Evolutionary conservation across 768 basidiomycete genomes (phyloP), one percentile per base, ranked within the genome.

Genomic region (Psilocybe sp.): DNA sequence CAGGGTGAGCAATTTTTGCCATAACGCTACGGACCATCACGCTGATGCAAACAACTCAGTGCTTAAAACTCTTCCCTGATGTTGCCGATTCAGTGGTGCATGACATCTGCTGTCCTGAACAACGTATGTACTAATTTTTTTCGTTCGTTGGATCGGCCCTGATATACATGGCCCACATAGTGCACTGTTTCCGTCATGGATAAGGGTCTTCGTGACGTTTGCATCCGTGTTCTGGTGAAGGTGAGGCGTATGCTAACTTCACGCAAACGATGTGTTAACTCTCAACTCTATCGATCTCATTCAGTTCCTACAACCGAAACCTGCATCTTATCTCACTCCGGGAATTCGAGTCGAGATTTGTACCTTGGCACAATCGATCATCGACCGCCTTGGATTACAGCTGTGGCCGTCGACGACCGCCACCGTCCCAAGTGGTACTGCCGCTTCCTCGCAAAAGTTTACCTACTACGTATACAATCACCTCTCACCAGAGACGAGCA

Each of bases 191-290:
- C 44, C 78, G 84, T 3, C 85, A 88, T 60, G 89, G 87, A 0
- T 87, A 55, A 84, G 82, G 52, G 83, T 92, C 8, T 89, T 92
- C 57, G 76, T 83, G 19, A 88, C 85, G 0, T 92, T 91, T 54
- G 89, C 90, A 8, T 82, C 84, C 8, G 84, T 89, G 1, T 92
- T 92, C 72, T 93, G 14, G 77, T 93, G 55, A 92, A 92, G 75
- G 87, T 84, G 60, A 42, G 67, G 41, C 19, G 18, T 13, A 15
- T 35, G 5, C 19, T 46, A 45, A 28, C n/a, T 12, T 37, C 15
- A 3, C 20, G n/a, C 37, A 15, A 15, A 40, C 5, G 14, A 7
- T 12, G 19, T 18, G 14, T 9, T 38, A 20, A 35, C 20, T 38
- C 54, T 42, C 20, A 44, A 40, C 20, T 13, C n/a, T 16, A 34